Base-by-base conservation (phyloP, 306 rosid genomes). In the Rosa multiflora region DNA sequence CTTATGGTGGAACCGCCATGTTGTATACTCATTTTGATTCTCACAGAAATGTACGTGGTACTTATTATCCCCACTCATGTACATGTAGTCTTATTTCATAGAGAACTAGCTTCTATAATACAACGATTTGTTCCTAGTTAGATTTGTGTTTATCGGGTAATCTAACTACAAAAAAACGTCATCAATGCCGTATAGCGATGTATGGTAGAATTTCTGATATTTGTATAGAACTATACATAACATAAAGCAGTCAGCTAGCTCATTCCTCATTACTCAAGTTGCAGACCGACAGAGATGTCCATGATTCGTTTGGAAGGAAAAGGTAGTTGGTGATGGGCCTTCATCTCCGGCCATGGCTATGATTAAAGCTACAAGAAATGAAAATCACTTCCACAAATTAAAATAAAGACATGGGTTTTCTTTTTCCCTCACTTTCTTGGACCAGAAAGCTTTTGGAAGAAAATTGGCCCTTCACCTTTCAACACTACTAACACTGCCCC, bases 291-390 rank as follows among this genome's bases (percentile, higher is more conserved):
- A 86, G 72, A 75, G 81, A 72, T 83, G 86, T 83, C 82, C 86
- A 83, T 80, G 84, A 85, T 77, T 83, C 94, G 62, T 88, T 89
- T 88, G 91, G 49, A 75, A 59, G 72, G 81, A 67, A 82, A 86
- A 89, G 75, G 56, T 75, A 53, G 81, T 80, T 79, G 74, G 67
- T 67, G 82, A 88, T 87, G 91, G 94, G 87, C 81, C 91, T 88
- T 85, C 81, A 67, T 82, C 86, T 78, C 84, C 71, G 23, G 76
- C 74, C 81, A 88, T 82, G 81, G 80, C 75, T 82, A 90, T 92
- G 83, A 92, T 90, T 90, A 87, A 90, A 90, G 94, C 84, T 82
- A 84, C 39, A 74, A 10, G 55, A 79, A 87, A 63, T 85, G 86
- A 85, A 58, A 80, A 75, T 62, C 23, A 7, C 18, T 23, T 67